Percentiles rank a stretch among this genome's conserved stretches.
Conservation (phyloP, 2,329 filamentous ascomycete species). For the Pyricularia sp. region DNA sequence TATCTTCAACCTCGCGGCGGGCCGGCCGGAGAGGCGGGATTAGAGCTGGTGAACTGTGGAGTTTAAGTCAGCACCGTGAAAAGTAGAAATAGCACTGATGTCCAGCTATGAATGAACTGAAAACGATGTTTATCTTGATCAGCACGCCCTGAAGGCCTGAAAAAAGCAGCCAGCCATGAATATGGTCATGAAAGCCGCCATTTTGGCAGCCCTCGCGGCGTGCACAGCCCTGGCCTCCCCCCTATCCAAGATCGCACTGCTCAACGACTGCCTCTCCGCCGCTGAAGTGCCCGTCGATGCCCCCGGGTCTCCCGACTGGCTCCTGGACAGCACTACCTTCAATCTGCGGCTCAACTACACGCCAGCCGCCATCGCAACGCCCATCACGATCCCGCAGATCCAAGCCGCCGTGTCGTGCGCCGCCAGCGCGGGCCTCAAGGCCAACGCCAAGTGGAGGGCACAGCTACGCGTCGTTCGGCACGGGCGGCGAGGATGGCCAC, state of each 20-base stretch:
- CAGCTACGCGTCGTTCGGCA: conserved; percentile 37
- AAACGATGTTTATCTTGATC: not conserved
- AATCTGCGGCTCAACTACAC: conserved; percentile 24
- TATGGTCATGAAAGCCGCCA: not conserved
- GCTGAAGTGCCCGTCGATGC: conserved; percentile 13
- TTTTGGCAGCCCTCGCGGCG: not conserved
- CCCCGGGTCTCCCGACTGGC: conserved; percentile 19
- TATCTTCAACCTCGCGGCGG: not conserved
- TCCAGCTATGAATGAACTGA: not conserved
- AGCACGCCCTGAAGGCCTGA: not conserved
- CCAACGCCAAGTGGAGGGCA: conserved; percentile 40
- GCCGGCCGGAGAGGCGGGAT: not conserved
- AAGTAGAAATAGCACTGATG: not conserved
- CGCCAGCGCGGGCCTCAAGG: conserved; percentile 26
- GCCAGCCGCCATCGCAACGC: conserved; percentile 32
- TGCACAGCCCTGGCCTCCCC: conserved; percentile 5
- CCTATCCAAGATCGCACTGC: conserved; percentile 11
- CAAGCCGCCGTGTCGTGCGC: conserved; percentile 36
- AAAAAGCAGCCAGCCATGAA: not conserved
- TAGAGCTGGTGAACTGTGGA: not conserved
- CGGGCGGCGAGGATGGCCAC: conserved; percentile 35
- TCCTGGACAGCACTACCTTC: conserved; percentile 20
- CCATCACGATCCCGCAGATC: conserved; percentile 30
- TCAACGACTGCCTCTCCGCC: conserved; percentile 14
- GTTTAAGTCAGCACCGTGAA: not conserved